Evolutionary conservation across 768 basidiomycete genomes (phyloP), one percentile per base, ranked within the genome.

Genomic region (Russula sp.): DNA sequence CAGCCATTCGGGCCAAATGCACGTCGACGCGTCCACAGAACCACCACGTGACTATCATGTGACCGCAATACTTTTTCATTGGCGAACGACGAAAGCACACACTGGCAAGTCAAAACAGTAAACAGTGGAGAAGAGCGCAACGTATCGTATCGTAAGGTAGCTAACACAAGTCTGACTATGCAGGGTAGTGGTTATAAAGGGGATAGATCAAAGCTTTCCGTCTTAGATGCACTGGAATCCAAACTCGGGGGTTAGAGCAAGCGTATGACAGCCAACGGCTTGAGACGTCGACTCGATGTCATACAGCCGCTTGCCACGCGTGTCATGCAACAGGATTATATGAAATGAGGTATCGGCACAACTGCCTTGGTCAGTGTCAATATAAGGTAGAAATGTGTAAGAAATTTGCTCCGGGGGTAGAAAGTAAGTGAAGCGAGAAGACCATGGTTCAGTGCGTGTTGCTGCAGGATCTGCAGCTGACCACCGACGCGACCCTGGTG

Each of bases 301-400:
- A 38, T 51, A 46, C 25, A 13, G n/a, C 18, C n/a, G 32, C 29
- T 55, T 32, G n/a, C 54, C 32, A 18, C 32, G 34, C 42, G 18
- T 32, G 32, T 56, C 53, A 18, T 11, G 45, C 13, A 22, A 48
- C 57, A 41, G n/a, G 42, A 59, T 59, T 63, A 63, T 54, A 49
- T 18, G 45, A 47, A 49, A 48, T 63, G 62, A 59, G 62, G 62
- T 63, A 63, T 63, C 57, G 49, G 58, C 46, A 42, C 56, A 59
- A 54, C 41, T 39, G 25, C 62, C 45, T 49, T 34, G 7, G 51
- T 58, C 29, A 42, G 42, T 43, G 58, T 36, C 22, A 42, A 34
- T 39, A n/a, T 59, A 56, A 48, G 39, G 36, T 48, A 55, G 62
- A 29, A 25, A 32, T 59, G 52, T 34, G 61, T 58, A 32, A 49